These are phyloP conservation scores for Wickerhamiella brachini DNA, from an alignment of 805 yeast genomes.

Conservation along the genomic window DNA sequence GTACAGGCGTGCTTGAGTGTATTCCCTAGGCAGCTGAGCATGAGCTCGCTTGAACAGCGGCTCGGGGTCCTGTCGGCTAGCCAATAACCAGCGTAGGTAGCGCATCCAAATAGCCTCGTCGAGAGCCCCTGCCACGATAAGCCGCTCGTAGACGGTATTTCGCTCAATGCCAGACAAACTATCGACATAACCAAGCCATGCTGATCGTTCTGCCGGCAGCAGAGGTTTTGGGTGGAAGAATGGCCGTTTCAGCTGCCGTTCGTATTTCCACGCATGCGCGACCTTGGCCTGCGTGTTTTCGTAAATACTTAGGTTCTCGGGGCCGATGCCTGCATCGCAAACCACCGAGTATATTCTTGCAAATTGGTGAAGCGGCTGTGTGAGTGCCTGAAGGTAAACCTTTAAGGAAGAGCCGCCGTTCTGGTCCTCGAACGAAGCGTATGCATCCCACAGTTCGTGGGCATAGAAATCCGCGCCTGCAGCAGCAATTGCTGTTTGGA, in stretches of 20 bases:
- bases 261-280: constrained; percentile 55
- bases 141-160: constrained; percentile 50
- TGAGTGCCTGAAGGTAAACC: background rate
- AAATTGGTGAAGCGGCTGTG: constrained; percentile 51
- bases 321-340: constrained; percentile 18
- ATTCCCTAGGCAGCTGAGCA: constrained; percentile 21
- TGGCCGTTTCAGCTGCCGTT: constrained; percentile 42
- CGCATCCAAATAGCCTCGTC: constrained; percentile 54
- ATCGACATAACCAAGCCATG: constrained; percentile 54
- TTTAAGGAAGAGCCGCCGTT: background rate
- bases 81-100: constrained; percentile 42
- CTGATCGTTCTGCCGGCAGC: constrained; percentile 29
- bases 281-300: constrained; percentile 31
- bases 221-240: constrained; percentile 41
- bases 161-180: constrained; percentile 26
- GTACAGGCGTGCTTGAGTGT: constrained; percentile 18
- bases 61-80: constrained; percentile 4
- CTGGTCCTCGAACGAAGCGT: background rate
- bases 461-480: constrained; percentile 65
- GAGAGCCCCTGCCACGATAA: constrained; percentile 40
- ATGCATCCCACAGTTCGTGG: constrained; percentile 70
- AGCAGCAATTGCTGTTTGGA: constrained; percentile 33
- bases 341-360: constrained; percentile 48
- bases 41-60: constrained; percentile 40
- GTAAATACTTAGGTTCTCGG: background rate